These are phyloP conservation scores for Xerocomus amazonicus DNA, from an alignment of 1,284 basidiomycete species.

Conservation along the genomic window DNA sequence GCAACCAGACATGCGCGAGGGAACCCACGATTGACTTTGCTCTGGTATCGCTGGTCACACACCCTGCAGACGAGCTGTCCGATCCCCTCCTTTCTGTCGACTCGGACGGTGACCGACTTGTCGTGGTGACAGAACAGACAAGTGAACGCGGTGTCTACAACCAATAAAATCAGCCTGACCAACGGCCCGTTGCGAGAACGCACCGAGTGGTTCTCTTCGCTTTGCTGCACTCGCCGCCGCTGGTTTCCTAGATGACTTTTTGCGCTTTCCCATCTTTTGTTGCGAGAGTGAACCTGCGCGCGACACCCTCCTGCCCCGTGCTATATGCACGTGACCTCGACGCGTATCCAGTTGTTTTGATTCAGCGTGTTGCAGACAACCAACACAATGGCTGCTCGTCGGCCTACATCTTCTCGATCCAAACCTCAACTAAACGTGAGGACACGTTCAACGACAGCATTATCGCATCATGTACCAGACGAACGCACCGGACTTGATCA, in stretches of 20 bases:
- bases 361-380: conserved; percentile 21
- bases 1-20: conserved; percentile 9
- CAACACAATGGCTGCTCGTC: conserved; percentile 30
- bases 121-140: conserved; percentile 92
- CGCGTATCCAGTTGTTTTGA: conserved; percentile 21
- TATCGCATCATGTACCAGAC: conserved; percentile 17
- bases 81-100: conserved; percentile 80
- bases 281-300: not conserved
- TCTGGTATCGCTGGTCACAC: conserved; percentile 79
- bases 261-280: conserved; percentile 72
- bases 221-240: conserved; percentile 48
- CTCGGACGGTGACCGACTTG: conserved; percentile 81
- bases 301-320: no score
- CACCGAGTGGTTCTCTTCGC: conserved; percentile 69
- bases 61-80: conserved; percentile 75
- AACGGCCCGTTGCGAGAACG: conserved; percentile 19
- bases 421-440: conserved; percentile 15
- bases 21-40: conserved; percentile 77
- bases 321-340: conserved; percentile 34
- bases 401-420: conserved; percentile 19
- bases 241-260: conserved; percentile 79
- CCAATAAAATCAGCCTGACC: conserved; percentile 6
- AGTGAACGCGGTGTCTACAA: conserved; percentile 70
- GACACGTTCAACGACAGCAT: conserved; percentile 15
- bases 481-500: conserved; percentile 22